These are phyloP conservation scores for Jaltomata sinuosa DNA, from an alignment of 257 asterid species.

Conservation along the genomic window DNA sequence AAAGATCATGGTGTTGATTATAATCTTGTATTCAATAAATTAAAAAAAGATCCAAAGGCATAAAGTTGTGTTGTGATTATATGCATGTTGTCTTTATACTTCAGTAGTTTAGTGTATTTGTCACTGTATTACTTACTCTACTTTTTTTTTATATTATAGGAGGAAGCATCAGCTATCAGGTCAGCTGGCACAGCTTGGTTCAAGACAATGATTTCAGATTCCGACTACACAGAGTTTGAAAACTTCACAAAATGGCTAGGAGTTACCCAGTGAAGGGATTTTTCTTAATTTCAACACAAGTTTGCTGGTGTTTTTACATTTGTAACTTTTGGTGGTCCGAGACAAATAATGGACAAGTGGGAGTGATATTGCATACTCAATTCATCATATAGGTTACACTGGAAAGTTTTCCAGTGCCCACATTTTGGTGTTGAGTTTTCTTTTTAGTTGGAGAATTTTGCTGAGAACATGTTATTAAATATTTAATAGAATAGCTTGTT, in stretches of 20 bases:
- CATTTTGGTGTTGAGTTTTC: slow-evolving; percentile 2
- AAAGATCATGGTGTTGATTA: background rate
- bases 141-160: slow-evolving; percentile 22
- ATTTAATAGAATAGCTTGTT: background rate
- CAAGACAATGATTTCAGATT: slow-evolving; percentile 83
- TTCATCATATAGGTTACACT: background rate
- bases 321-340: background rate
- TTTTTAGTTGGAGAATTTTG: background rate
- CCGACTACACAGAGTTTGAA: slow-evolving; percentile 76
- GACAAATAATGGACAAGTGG: background rate
- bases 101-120: background rate
- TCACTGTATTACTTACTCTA: background rate
- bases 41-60: background rate
- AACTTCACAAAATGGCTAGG: slow-evolving; percentile 89
- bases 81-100: background rate
- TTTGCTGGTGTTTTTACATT: background rate
- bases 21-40: background rate
- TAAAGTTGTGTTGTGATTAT: background rate
- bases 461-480: background rate
- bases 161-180: slow-evolving; percentile 61
- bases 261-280: slow-evolving; percentile 38
- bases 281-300: background rate
- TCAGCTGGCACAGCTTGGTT: slow-evolving; percentile 67
- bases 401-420: background rate
- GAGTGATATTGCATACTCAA: background rate